Evolutionary conservation across 1,284 basidiomycete genomes (phyloP).

Genomic region (Trametes polyzona): DNA sequence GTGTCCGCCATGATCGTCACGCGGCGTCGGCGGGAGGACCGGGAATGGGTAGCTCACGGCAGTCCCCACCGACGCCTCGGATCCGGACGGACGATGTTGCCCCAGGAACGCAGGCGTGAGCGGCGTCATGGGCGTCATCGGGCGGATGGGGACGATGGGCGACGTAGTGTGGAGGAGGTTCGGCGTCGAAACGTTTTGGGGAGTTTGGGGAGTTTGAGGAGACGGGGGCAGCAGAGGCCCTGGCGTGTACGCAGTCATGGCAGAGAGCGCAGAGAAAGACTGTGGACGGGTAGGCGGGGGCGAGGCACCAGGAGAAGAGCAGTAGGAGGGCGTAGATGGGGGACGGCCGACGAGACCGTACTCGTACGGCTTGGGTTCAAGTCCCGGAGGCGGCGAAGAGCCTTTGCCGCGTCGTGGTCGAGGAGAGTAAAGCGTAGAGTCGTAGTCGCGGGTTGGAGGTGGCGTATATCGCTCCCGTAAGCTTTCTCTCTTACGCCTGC

Average conservation of each 20-base stretch:
- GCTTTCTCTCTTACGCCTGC: slow-evolving; percentile 22
- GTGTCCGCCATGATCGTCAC: slow-evolving; percentile 1
- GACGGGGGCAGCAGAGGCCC: background rate
- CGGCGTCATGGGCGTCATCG: slow-evolving; percentile 2
- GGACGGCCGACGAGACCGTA: slow-evolving; percentile 35
- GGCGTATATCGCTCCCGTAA: slow-evolving; percentile 6
- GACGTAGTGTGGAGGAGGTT: slow-evolving; percentile 3
- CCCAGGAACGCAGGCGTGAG: slow-evolving; percentile 7
- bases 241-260: slow-evolving; percentile 8
- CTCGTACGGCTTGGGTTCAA: slow-evolving; percentile 33
- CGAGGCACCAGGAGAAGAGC: slow-evolving; percentile 14
- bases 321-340: slow-evolving; percentile 16
- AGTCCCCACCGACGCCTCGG: slow-evolving; percentile 19
- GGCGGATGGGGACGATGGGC: background rate
- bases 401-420: slow-evolving; percentile 1
- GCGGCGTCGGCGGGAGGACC: slow-evolving; percentile 3
- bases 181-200: slow-evolving; percentile 4
- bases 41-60: slow-evolving; percentile 25
- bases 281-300: slow-evolving; percentile 20
- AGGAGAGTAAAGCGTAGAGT: slow-evolving; percentile 10
- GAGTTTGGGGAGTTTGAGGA: background rate
- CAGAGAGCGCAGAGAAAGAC: slow-evolving; percentile 12
- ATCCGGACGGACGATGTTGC: slow-evolving; percentile 1
- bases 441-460: slow-evolving; percentile 12
- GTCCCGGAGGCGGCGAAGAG: slow-evolving; percentile 16